phyloP scores from a whole-genome alignment of 2,329 filamentous ascomycete species.

The Nemania sp. region DNA sequence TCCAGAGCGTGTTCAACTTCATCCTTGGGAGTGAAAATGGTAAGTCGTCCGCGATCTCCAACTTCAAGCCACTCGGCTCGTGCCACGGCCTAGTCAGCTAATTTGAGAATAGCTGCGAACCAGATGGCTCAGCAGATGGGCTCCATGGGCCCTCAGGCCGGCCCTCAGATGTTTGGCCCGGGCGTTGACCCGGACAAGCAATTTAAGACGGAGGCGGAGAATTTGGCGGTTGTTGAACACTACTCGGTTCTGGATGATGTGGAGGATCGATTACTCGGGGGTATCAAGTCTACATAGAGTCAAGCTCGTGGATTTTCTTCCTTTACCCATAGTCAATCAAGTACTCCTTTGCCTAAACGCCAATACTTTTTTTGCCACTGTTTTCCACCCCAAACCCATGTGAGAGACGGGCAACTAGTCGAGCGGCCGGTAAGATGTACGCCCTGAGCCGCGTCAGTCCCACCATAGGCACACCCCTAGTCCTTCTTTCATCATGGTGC shows the following conservation, averaged over 20 bases:
- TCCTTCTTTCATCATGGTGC: constrained; percentile 66
- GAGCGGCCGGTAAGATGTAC: not conserved
- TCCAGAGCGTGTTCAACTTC: constrained; percentile 97
- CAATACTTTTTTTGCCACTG: constrained; percentile 12
- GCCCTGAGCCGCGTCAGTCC: constrained; percentile 45
- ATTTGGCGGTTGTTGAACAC: constrained; percentile 92
- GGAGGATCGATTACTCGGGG: constrained; percentile 77
- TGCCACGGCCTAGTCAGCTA: constrained; percentile 34
- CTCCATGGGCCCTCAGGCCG: constrained; percentile 69
- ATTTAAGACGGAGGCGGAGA: constrained; percentile 90
- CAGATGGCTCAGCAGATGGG: constrained; percentile 88
- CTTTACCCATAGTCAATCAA: constrained; percentile 14
- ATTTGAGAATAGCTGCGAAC: constrained; percentile 70
- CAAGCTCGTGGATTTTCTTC: constrained; percentile 3
- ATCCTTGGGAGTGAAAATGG: constrained; percentile 94
- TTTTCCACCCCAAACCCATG: not conserved
- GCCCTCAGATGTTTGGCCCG: constrained; percentile 79
- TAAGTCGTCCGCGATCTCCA: constrained; percentile 50
- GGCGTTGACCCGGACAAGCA: constrained; percentile 95
- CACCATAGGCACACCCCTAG: constrained; percentile 69
- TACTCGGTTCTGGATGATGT: constrained; percentile 88
- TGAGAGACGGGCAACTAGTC: not conserved
- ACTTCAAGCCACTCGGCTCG: not conserved
- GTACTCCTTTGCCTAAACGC: constrained; percentile 26
- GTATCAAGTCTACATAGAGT: constrained; percentile 47